Evolutionary conservation across 345 rosid species (phyloP), one percentile per base, ranked within the genome.

Genomic region (Citrus sp.): DNA sequence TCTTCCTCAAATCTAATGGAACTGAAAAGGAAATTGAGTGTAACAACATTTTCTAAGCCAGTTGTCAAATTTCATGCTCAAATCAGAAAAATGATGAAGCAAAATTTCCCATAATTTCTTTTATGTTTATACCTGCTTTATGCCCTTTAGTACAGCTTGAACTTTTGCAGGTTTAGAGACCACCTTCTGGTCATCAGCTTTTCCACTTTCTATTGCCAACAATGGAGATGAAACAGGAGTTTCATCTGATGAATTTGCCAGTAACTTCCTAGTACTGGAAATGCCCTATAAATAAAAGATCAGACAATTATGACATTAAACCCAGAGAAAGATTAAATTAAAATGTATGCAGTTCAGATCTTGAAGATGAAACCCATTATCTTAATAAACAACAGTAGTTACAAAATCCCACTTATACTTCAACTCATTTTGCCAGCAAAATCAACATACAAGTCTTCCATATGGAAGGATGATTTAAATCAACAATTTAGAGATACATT

Each of bases 91-190:
- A 51, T 13, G 56, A 51, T 75, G 25, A 42, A 42, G 63, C 1
- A 16, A 38, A 75, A 7, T 12, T 74, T 28, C 70, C 5, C 5
- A 8, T 60, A 25, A 18, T 16, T 25, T 74, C 32, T 51, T 16
- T 69, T 67, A 40, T 30, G 67, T 12, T 73, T 27, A 9, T 70
- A 92, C 97, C 97, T 91, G 97, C 79, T 94, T 94, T 80, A 94
- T 94, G 81, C 93, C 93, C 90, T 92, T 96, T 18, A 92, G 77
- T 61, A 92, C 86, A 63, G 94, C 99, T 79, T 94, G 97, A 82
- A 96, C 99, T 75, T 81, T 87, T 32, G 87, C 54, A 61, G 91
- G 89, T 88, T 89, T 96, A 37, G 89, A 63, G 46, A 79, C 80
- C 78, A 82, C 86, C 84, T 88, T 92, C 80, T 91, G 90, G 76